Percentiles rank a stretch among this genome's conserved stretches.
Conservation (phyloP, 2,329 filamentous ascomycete genomes). For the Colletotrichum noveboracense region DNA sequence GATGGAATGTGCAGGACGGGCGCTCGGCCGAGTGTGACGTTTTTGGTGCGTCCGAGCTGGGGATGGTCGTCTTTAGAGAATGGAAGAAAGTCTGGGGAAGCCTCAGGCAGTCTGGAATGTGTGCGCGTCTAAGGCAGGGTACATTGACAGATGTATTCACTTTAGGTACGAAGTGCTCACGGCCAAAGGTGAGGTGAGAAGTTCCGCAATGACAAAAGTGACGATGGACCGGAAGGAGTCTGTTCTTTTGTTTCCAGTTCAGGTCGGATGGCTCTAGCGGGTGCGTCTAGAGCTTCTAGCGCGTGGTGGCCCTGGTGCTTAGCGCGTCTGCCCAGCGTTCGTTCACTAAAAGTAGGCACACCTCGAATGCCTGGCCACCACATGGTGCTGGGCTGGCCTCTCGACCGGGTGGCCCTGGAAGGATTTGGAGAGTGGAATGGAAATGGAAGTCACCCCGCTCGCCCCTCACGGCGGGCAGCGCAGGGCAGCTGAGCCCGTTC, state of each 20-base stretch:
- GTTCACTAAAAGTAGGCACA: not conserved
- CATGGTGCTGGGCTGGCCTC: not conserved
- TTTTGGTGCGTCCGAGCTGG: not conserved
- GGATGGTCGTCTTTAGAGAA: not conserved
- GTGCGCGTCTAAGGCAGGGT: not conserved
- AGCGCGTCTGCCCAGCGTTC: not conserved
- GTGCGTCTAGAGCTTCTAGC: not conserved
- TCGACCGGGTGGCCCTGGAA: not conserved
- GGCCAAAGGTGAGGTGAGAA: not conserved
- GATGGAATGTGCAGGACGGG: not conserved
- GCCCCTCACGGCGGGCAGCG: not conserved
- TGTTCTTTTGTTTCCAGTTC: constrained; percentile 18
- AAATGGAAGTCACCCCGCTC: not conserved
- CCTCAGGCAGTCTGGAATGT: not conserved
- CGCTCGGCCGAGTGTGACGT: not conserved
- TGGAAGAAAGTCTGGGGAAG: constrained; percentile 8
- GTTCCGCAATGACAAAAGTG: not conserved
- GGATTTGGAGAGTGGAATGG: not conserved
- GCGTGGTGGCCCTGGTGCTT: not conserved
- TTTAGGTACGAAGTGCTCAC: not conserved
- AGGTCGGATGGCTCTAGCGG: constrained; percentile 1
- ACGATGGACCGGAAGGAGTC: not conserved
- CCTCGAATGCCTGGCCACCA: not conserved
- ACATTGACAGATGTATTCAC: not conserved
- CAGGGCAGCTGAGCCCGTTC: not conserved